Conservation (phyloP, 257 asterid species). For the Plectranthus barbatus region DNA sequence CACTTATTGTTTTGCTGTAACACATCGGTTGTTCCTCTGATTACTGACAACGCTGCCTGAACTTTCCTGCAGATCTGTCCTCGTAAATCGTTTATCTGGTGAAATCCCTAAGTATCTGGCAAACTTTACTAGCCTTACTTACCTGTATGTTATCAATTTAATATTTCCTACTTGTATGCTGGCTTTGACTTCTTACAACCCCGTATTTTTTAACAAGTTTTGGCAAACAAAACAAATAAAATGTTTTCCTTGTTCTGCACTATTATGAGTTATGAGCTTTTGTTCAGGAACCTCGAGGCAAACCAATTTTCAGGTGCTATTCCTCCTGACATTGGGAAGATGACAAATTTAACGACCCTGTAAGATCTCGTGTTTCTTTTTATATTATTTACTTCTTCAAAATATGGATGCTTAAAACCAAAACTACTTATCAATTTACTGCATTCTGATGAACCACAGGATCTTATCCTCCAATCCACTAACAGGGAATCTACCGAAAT, state of each 20-base stretch:
- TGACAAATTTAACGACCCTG: conserved; percentile 52
- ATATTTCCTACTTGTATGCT: conserved; percentile 8
- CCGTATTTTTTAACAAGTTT: neutral
- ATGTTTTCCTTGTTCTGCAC: neutral
- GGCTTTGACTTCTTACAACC: neutral
- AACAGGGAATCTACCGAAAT: conserved; percentile 53
- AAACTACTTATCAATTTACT: conserved; percentile 12
- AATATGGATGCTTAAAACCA: neutral
- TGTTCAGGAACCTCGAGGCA: conserved; percentile 70
- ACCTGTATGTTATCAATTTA: conserved; percentile 52
- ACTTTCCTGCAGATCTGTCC: conserved; percentile 62
- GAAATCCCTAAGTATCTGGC: conserved; percentile 68
- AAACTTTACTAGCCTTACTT: conserved; percentile 63
- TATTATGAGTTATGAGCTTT: conserved; percentile 15
- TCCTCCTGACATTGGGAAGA: conserved; percentile 63
- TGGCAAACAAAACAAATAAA: neutral
- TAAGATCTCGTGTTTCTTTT: conserved; percentile 30
- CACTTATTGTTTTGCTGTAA: neutral
- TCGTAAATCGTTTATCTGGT: conserved; percentile 85
- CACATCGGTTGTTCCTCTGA: neutral
- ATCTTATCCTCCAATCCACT: conserved; percentile 71
- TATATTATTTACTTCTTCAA: neutral
- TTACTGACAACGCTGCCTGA: conserved; percentile 10
- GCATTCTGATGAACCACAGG: conserved; percentile 41
- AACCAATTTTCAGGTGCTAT: conserved; percentile 65